Percentiles rank a stretch among this genome's conserved stretches.
Conservation (phyloP, 768 basidiomycete species). For the Lentinula boryana region DNA sequence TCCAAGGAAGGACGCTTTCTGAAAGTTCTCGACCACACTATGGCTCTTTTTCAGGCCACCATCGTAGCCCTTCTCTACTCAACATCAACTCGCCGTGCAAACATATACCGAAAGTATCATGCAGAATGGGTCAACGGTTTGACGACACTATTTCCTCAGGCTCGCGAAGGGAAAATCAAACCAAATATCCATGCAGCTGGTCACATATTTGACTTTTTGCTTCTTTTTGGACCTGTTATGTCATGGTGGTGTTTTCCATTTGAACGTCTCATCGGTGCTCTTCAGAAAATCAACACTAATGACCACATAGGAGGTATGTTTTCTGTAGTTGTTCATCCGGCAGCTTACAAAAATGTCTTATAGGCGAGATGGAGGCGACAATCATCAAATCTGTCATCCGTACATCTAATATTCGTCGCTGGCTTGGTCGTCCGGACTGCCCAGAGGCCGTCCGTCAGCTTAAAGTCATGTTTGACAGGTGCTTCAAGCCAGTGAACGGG, state of each 20-base stretch:
- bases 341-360: not conserved
- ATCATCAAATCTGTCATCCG: not conserved
- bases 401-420: slow-evolving; percentile 6
- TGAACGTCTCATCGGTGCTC: slow-evolving; percentile 27
- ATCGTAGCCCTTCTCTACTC: slow-evolving; percentile 11
- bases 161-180: not conserved
- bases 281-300: slow-evolving; percentile 28
- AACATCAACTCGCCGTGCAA: not conserved
- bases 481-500: not conserved
- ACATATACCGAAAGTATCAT: slow-evolving; percentile 4
- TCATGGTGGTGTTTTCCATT: slow-evolving; percentile 36
- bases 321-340: slow-evolving; percentile 1
- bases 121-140: slow-evolving; percentile 9
- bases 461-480: slow-evolving; percentile 12
- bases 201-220: slow-evolving; percentile 22
- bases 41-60: slow-evolving; percentile 16
- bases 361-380: slow-evolving; percentile 1
- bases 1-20: not conserved
- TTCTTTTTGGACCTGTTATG: no score
- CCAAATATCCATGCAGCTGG: slow-evolving; percentile 26
- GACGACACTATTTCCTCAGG: slow-evolving; percentile 11
- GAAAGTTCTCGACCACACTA: slow-evolving; percentile 17
- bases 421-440: no score
- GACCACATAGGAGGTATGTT: slow-evolving; percentile 3
- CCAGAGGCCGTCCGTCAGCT: no score